phyloP scores from a whole-genome alignment of 371 early-diverging fungal genomes.

The Spraguea lophii region DNA sequence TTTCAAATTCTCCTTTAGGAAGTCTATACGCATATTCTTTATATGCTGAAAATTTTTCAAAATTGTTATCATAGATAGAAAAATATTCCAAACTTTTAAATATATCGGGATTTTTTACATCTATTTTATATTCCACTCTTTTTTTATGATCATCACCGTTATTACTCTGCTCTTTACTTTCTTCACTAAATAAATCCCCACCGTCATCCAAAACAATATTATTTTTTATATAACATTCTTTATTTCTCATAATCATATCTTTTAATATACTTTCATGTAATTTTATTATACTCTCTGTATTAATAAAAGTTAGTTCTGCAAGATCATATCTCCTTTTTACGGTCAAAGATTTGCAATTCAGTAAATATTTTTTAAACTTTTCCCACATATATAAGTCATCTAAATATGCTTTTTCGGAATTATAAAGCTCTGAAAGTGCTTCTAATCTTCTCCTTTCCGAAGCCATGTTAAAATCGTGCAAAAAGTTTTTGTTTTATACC shows the following conservation, averaged over 20 bases:
- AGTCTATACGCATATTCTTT: conserved; percentile 17
- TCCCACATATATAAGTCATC: conserved; percentile 24
- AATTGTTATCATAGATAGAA: conserved; percentile 16
- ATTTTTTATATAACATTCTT: neutral
- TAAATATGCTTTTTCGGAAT: conserved; percentile 30
- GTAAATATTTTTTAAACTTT: conserved; percentile 23
- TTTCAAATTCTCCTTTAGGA: conserved; percentile 31
- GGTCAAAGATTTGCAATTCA: conserved; percentile 6
- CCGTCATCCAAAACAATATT: neutral
- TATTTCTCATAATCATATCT: conserved; percentile 11
- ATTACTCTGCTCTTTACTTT: no score
- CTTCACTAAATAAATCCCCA: neutral
- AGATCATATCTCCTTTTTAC: conserved; percentile 15
- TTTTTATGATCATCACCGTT: neutral
- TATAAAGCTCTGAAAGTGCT: conserved; percentile 28
- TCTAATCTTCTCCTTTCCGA: conserved; percentile 24
- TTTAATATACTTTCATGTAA: conserved; percentile 13
- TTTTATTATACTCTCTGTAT: conserved; percentile 12
- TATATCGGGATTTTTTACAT: neutral
- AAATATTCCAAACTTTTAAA: conserved; percentile 23
- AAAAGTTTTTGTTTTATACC: no score
- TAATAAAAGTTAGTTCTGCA: conserved; percentile 27
- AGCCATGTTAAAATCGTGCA: no score
- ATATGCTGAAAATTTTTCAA: conserved; percentile 13
- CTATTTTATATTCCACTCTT: conserved; percentile 6